These are phyloP conservation scores for Xerocomus nothofagi DNA, from an alignment of 1,284 basidiomycete species.

Conservation along the genomic window DNA sequence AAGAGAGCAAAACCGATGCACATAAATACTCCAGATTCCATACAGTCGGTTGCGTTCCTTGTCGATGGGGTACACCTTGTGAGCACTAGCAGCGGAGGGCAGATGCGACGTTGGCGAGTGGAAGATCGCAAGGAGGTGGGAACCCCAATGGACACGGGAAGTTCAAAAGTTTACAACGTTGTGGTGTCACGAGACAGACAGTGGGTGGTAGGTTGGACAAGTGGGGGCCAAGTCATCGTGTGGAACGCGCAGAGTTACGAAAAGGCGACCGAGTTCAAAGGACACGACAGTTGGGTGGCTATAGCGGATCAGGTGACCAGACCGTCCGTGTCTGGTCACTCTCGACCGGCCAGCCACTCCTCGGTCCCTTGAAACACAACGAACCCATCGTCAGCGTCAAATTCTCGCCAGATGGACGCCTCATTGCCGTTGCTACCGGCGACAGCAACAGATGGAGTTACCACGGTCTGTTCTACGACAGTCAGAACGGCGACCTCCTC, in stretches of 20 bases:
- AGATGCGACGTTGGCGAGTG: neutral
- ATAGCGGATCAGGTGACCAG: conserved; percentile 2
- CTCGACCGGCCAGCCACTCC: neutral
- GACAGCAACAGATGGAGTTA: too few species aligned
- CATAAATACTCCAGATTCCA: neutral
- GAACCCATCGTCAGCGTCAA: neutral
- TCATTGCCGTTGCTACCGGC: conserved; percentile 8
- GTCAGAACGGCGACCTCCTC: neutral
- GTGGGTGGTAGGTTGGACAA: neutral
- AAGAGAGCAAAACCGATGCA: neutral
- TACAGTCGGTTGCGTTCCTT: neutral
- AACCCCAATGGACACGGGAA: neutral
- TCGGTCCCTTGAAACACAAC: neutral
- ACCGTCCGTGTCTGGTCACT: conserved; percentile 10
- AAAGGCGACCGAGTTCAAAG: neutral
- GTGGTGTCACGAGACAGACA: neutral
- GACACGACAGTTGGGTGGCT: neutral
- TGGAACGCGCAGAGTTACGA: neutral
- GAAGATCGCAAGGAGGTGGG: neutral
- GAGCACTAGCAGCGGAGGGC: neutral
- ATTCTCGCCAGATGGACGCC: conserved; percentile 9
- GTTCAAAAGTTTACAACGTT: neutral
- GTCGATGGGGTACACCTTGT: neutral
- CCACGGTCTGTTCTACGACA: conserved; percentile 4
- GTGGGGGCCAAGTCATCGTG: neutral